Base-by-base conservation (phyloP, 2,329 filamentous ascomycete species). In the Hypoxylon sp. region DNA sequence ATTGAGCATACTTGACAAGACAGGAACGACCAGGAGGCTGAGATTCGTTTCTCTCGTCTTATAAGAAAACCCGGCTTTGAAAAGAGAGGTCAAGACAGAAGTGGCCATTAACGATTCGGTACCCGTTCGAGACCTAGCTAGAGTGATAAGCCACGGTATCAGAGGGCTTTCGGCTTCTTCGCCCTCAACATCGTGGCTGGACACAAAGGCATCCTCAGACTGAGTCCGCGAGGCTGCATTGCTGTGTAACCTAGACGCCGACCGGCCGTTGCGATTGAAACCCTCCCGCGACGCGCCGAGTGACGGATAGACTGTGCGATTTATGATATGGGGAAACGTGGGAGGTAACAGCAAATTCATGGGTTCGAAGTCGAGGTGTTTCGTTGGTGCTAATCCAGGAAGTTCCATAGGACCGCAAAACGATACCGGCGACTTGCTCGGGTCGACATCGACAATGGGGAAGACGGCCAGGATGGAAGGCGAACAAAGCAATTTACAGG, bases 401-500 rank as follows among this genome's bases (percentile, higher is more conserved):
- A 82, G 73, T 53, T 86, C 84, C 33, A 83, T 79, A 13, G 80
- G 73, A 49, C 77, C 80, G 77, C 83, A 84, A 2, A 81, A 78
- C 2, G 78, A 76, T 48, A 75, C 79, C 26, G 79, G 75, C 54
- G 81, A 78, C 49, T 79, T 80, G 2, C 72, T 75, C 5, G 78
- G 75, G 1, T 81, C 75, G 49, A 85, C 83, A 38, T 83, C 82
- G 33, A 83, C 74, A 38, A 81, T 79, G 2, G 88, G 88, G 59
- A 92, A 90, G 9, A 90, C 83, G 17, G 88, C 84, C 53, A 90
- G 76, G 35, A 92, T 85, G 0, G 86, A 82, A 1, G 88, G 88
- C 1, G 89, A 88, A 57, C 84, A 88, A 38, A 89, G 75, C 45
- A 91, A 82, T 67, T 91, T 84, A 63, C 88, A 88, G 8, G 91